Conservation (phyloP, 2,329 filamentous ascomycete genomes). For the Colletotrichum horii region DNA sequence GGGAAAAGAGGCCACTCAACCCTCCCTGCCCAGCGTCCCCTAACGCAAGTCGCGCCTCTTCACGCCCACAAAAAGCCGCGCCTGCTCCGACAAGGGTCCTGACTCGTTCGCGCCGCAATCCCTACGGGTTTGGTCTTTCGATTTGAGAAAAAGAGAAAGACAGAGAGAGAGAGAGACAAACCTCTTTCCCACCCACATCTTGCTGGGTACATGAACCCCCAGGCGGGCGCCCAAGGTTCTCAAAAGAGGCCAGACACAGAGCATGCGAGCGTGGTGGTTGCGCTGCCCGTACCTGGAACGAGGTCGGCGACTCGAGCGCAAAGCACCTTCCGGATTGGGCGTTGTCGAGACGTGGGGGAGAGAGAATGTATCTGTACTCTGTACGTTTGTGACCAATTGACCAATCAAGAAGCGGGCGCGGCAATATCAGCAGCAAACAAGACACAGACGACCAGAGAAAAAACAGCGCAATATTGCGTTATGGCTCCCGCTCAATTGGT, state of each 20-base stretch:
- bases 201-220: not conserved
- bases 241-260: not conserved
- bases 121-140: not conserved
- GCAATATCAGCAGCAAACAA: not conserved
- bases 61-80: constrained; percentile 7
- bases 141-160: not conserved
- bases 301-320: not conserved
- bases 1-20: not conserved
- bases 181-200: not conserved
- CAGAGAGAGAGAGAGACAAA: not conserved
- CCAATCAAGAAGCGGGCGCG: not conserved
- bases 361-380: not conserved
- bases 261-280: not conserved
- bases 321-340: constrained; percentile 9
- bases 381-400: not conserved
- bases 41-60: not conserved
- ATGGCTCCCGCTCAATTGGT: not conserved
- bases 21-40: not conserved
- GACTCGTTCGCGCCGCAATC: not conserved
- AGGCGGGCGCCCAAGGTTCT: not conserved
- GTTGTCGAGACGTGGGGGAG: not conserved
- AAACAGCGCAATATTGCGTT: constrained; percentile 2
- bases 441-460: not conserved
- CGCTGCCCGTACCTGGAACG: not conserved
- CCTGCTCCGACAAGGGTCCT: constrained; percentile 8